Base-by-base conservation (phyloP, 129 eudicot genomes). In the Flaveria ramosissima region DNA sequence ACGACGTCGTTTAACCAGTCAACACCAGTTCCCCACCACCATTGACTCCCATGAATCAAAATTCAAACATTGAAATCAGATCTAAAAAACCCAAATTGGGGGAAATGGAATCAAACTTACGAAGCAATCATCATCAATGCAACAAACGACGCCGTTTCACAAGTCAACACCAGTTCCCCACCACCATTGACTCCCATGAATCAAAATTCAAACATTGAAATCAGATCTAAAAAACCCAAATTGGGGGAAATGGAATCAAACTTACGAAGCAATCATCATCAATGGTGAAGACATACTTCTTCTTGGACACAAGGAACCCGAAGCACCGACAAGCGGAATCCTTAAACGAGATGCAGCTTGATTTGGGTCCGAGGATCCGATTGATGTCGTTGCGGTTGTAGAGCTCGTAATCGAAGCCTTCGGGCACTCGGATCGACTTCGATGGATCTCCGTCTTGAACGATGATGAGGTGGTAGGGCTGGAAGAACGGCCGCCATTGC, bases 271-370 rank as follows among this genome's bases (percentile, higher is more conserved):
- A 89, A 57, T 89, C 96, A 71, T 89, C 96, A 26, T 89, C 96
- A 83, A 89, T 89, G 82, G 96, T 89, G 85, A 20, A 89, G 77
- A 89, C 87, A 71, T 89, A 89, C 70, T 89, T 89, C 95, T 86
- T 89, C 84, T 84, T 87, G 6, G 96, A 89, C 15, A 89, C 90
- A 81, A 89, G 74, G 61, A 85, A 87, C 1, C 96, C 96, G 53
- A 89, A 89, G 85, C 92, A 87, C n/a, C 96, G 85, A 68, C 96
- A 89, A 57, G 96, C 96, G 36, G 92, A 87, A 76, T 89, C 96
- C 86, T 89, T 89, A 52, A 89, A 89, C 1, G 96, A 89, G 66
- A 89, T 87, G 80, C 96, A 89, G 55, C 86, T 85, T 27, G 96
- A 83, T 82, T 85, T 89, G 0, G 92, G 96, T 2, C 96, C 96